A percentile compares a stretch with the other conserved stretches of the same genome.
Evolutionary conservation across 1,284 basidiomycete genomes (phyloP).

Genomic region (Mycosarcoma mackinlayi): DNA sequence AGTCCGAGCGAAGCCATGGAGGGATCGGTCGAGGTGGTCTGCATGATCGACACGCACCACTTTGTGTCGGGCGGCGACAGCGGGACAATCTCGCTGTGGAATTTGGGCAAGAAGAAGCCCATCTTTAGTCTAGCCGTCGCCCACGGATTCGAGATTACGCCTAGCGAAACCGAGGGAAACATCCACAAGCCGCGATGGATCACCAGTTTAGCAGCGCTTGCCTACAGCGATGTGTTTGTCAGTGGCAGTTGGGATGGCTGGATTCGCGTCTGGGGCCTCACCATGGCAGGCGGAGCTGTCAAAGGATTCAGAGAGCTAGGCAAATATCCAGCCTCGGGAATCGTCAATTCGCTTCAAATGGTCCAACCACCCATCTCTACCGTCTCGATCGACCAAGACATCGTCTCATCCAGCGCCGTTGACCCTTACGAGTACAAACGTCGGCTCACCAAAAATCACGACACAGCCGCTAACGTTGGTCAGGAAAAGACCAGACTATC

Average conservation of each 20-base stretch:
- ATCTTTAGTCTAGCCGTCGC: constrained; percentile 84
- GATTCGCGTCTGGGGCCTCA: constrained; percentile 88
- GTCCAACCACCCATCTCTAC: constrained; percentile 72
- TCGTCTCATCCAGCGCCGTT: constrained; percentile 9
- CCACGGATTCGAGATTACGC: constrained; percentile 79
- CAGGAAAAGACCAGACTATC: constrained; percentile 1
- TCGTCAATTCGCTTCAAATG: constrained; percentile 90
- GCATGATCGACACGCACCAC: constrained; percentile 91
- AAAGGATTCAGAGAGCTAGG: constrained; percentile 79
- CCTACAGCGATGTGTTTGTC: constrained; percentile 90
- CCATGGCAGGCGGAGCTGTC: constrained; percentile 72
- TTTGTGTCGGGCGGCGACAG: constrained; percentile 95
- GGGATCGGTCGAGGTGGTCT: constrained; percentile 89
- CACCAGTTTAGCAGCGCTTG: constrained; percentile 81
- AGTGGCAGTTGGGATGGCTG: constrained; percentile 91
- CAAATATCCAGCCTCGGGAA: constrained; percentile 77
- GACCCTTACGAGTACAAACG: constrained; percentile 28
- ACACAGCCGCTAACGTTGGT: too few species aligned
- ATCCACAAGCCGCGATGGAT: constrained; percentile 88
- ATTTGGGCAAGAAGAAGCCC: constrained; percentile 94
- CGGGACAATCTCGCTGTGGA: constrained; percentile 87
- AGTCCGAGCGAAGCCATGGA: constrained; percentile 73
- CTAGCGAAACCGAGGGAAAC: constrained; percentile 78
- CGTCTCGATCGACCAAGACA: not conserved
- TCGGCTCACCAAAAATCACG: too few species aligned